Conservation (phyloP, 225 moss, liverwort and hornwort species). For the Lunularia cruciata region DNA sequence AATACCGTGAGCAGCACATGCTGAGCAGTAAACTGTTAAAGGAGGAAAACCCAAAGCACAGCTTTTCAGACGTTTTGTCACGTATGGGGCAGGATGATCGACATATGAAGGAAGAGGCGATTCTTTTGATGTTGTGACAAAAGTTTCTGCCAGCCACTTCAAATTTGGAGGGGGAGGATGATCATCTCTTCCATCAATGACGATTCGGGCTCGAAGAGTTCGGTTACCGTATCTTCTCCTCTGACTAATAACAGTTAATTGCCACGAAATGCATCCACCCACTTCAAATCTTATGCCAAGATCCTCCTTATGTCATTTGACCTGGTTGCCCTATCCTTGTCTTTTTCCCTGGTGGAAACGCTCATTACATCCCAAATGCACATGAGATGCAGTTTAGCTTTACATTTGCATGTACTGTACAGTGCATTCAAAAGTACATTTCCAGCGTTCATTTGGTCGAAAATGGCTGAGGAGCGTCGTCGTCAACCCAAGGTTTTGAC, state of each 20-base stretch:
- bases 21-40: neutral
- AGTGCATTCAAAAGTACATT: too few species aligned
- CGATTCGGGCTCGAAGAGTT: neutral
- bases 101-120: neutral
- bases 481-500: too few species aligned
- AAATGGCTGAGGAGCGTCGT: too few species aligned
- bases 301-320: constrained; percentile 6
- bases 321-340: neutral
- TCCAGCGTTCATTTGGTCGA: too few species aligned
- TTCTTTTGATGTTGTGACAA: neutral
- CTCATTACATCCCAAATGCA: neutral
- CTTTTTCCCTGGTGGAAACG: neutral
- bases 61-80: neutral
- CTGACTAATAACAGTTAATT: neutral
- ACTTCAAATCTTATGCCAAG: constrained; percentile 4
- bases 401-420: too few species aligned
- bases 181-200: neutral
- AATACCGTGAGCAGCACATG: neutral
- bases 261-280: neutral
- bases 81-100: neutral
- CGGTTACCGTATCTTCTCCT: neutral
- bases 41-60: neutral
- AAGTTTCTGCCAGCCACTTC: neutral
- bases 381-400: too few species aligned
- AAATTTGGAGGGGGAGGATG: neutral